A percentile compares a stretch with the other conserved stretches of the same genome.
Conservation (phyloP, 1,284 basidiomycete genomes). For the Boletus smithii region DNA sequence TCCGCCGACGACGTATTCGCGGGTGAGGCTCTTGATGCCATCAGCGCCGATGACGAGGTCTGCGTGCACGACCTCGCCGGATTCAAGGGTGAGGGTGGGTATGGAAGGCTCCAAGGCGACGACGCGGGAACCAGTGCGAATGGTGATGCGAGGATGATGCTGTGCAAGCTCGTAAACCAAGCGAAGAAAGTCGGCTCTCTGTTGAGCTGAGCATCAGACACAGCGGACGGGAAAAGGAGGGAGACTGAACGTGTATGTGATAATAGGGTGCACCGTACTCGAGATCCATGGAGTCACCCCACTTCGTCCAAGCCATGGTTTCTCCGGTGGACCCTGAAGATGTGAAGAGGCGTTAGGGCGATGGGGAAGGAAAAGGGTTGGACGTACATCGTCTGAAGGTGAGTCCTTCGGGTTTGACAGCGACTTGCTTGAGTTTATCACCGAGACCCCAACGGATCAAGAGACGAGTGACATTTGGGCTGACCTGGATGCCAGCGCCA, state of each 20-base stretch:
- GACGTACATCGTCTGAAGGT: constrained; percentile 46
- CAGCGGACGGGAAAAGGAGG: not conserved
- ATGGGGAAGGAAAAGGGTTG: not conserved
- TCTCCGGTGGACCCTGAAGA: constrained; percentile 40
- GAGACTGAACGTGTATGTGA: constrained; percentile 44
- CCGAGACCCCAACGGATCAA: constrained; percentile 53
- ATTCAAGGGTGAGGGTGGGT: constrained; percentile 38
- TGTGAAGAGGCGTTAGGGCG: not conserved
- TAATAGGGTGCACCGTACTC: constrained; percentile 51
- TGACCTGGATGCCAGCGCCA: constrained; percentile 49
- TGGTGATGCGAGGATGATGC: constrained; percentile 40
- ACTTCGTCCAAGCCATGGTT: constrained; percentile 43
- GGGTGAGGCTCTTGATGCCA: constrained; percentile 47
- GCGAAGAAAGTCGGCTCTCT: constrained; percentile 51
- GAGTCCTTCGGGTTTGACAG: constrained; percentile 43
- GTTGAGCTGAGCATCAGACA: constrained; percentile 2
- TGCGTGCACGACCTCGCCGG: constrained; percentile 42
- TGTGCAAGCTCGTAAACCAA: constrained; percentile 43
- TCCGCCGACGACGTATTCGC: constrained; percentile 42
- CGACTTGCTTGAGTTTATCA: constrained; percentile 38
- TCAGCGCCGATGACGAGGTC: constrained; percentile 56
- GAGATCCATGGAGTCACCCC: constrained; percentile 40
- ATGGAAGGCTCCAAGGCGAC: constrained; percentile 39
- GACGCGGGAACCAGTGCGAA: constrained; percentile 44
- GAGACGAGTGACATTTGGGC: constrained; percentile 47